Conservation (phyloP, 2,329 filamentous ascomycete genomes). For the Phialophora tarda region DNA sequence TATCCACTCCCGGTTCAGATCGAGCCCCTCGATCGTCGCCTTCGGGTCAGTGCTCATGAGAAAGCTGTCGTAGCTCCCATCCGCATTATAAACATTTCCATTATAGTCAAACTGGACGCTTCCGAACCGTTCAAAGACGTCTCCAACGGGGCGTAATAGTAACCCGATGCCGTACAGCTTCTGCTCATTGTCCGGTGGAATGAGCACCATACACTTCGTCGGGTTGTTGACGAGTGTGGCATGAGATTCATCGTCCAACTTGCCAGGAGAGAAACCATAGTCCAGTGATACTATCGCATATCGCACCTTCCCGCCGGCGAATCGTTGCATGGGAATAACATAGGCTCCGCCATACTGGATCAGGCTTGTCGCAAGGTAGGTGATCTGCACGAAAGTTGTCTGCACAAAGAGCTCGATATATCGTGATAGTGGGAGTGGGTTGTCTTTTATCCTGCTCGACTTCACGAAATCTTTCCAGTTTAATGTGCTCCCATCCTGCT, state of each 20-base stretch:
- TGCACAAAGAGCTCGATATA: constrained; percentile 2
- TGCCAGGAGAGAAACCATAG: not conserved
- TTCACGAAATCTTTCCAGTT: constrained; percentile 2
- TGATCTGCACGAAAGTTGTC: not conserved
- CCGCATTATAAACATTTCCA: not conserved
- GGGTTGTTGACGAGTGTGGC: not conserved
- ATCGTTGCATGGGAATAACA: not conserved
- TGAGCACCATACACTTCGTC: not conserved
- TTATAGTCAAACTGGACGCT: not conserved
- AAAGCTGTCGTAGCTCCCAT: not conserved
- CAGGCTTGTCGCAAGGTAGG: not conserved
- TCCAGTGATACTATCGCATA: constrained; percentile 1
- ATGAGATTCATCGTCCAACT: not conserved
- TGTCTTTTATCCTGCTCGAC: not conserved
- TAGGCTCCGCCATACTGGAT: constrained; percentile 4
- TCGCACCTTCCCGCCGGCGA: not conserved
- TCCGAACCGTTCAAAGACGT: not conserved
- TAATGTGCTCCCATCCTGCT: not conserved
- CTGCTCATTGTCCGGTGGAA: constrained; percentile 1
- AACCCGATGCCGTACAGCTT: constrained; percentile 1
- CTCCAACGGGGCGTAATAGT: not conserved
- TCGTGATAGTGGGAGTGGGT: not conserved
- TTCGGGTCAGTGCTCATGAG: not conserved
- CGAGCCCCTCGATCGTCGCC: constrained; percentile 7
- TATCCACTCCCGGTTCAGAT: constrained; percentile 1